Evolutionary conservation across 345 rosid species (phyloP).

Genomic region (Salix suchowensis): DNA sequence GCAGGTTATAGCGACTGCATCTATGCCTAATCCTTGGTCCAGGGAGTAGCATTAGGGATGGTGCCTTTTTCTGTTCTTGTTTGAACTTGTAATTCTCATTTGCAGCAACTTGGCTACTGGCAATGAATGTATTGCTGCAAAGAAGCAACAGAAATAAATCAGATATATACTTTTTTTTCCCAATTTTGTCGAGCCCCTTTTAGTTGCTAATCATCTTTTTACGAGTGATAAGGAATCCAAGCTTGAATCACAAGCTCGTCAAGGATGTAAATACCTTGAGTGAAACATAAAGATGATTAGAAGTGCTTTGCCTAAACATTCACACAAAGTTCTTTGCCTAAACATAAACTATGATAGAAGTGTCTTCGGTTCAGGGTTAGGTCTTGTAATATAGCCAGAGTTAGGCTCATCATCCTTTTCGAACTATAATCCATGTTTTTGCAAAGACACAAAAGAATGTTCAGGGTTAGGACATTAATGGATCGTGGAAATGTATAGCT

Average conservation of each 20-base stretch:
- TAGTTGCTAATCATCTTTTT: neutral
- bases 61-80: neutral
- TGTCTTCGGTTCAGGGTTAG: too few species aligned
- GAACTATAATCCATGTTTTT: too few species aligned
- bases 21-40: constrained; percentile 1
- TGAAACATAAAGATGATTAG: too few species aligned
- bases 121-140: neutral
- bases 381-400: too few species aligned
- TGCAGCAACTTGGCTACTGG: neutral
- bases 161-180: neutral
- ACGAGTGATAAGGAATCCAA: neutral
- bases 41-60: neutral
- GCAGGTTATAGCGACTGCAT: constrained; percentile 17
- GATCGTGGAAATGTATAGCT: too few species aligned
- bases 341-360: neutral
- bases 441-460: too few species aligned
- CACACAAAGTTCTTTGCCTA: neutral
- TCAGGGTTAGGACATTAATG: too few species aligned
- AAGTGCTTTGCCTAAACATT: too few species aligned
- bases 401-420: too few species aligned
- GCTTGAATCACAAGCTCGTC: neutral
- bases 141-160: neutral
- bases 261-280: too few species aligned
- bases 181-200: neutral
- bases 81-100: neutral